Base-by-base conservation (phyloP, 106 monocot genomes). In the Platanthera guangdongensis region DNA sequence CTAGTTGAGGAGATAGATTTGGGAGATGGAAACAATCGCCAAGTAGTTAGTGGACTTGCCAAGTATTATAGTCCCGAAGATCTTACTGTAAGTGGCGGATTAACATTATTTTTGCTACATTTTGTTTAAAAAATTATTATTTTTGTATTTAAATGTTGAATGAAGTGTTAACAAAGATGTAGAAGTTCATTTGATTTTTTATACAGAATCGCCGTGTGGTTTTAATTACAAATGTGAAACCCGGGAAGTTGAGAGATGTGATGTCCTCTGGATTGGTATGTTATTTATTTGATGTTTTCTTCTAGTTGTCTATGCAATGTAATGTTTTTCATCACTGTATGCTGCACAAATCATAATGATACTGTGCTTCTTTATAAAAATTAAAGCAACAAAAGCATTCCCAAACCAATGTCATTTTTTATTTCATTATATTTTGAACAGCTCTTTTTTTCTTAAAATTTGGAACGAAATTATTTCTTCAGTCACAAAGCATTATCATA, bases 31-130 rank as follows among this genome's bases (percentile, higher is more conserved):
- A 94, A 89, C 63, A 8, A 87, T 57, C 94, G 91, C 4, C 97
- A 97, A 85, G 97, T 97, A 8, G 97, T 97, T 64, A 97, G 97
- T 76, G 97, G 97, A 57, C 97, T 97, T 53, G 97, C 97, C 62
- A 97, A 97, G 83, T 94, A 76, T 68, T 97, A 52, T 72, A 89
- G 78, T 62, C 91, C 97, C 39, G 97, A 94, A 21, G 88, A 94
- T 19, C 83, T 97, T 11, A 51, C 74, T 12, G 97, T 97, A 86
- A 94, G 88, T 51, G 67, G 18, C 48, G 65, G 50, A 70, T 47
- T 63, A 21, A 11, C 51, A 52, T 65, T 19, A 71, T 6, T 79
- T 14, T 50, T 9, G 18, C 55, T 52, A 45, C 49, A 63, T 78
- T 15, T 12, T 46, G 63, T 9, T 3, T 16, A 51, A 54, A n/a